Evolutionary conservation across 345 rosid genomes (phyloP).

Genomic region (Eucalyptus pauciflora): DNA sequence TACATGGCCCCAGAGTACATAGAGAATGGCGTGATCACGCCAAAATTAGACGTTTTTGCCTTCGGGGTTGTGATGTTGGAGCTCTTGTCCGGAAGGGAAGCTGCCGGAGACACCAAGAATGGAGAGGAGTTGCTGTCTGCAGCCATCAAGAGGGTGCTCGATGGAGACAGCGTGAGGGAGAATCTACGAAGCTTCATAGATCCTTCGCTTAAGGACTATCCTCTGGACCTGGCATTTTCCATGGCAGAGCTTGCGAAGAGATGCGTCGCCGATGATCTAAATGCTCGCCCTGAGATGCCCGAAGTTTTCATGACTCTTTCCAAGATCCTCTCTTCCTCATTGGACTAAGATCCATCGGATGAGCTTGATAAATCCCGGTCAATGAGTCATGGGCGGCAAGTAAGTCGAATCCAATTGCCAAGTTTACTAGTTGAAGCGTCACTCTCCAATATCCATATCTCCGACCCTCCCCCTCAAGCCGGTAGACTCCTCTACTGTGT

Average conservation of each 20-base stretch:
- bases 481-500: too few species aligned
- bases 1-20: slow-evolving; percentile 89
- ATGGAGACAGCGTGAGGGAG: slow-evolving; percentile 66
- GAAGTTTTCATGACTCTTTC: slow-evolving; percentile 46
- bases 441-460: too few species aligned
- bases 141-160: slow-evolving; percentile 38
- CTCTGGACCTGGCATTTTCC: slow-evolving; percentile 72
- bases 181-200: slow-evolving; percentile 53
- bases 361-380: slow-evolving; percentile 39
- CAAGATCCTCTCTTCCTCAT: slow-evolving; percentile 60
- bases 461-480: too few species aligned
- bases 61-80: slow-evolving; percentile 78
- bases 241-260: slow-evolving; percentile 60
- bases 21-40: slow-evolving; percentile 78
- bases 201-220: slow-evolving; percentile 43
- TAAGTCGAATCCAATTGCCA: not conserved
- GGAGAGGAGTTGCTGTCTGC: slow-evolving; percentile 38
- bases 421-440: too few species aligned
- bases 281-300: slow-evolving; percentile 42
- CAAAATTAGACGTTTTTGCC: slow-evolving; percentile 75
- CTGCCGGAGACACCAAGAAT: slow-evolving; percentile 26
- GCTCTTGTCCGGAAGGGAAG: slow-evolving; percentile 71
- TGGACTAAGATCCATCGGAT: slow-evolving; percentile 87
- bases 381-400: slow-evolving; percentile 4
- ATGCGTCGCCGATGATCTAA: slow-evolving; percentile 53